Percentiles rank a stretch among this genome's conserved stretches.
phyloP scores from a whole-genome alignment of 1,284 basidiomycete genomes.

The Microbotryum intermedium region DNA sequence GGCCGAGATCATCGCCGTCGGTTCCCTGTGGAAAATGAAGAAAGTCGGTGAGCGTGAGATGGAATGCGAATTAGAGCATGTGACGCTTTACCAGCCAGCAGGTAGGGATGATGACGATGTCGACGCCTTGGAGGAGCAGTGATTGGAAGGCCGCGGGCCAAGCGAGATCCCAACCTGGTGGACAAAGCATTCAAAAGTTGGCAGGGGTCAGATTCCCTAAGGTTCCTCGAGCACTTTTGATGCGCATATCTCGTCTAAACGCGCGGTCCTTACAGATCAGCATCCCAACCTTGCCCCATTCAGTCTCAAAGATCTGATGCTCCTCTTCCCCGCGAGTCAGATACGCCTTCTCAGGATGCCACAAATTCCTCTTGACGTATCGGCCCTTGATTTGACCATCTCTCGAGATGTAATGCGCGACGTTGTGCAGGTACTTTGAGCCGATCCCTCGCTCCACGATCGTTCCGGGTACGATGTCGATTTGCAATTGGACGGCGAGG shows the following conservation, averaged over 20 bases:
- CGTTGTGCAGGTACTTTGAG: constrained; percentile 11
- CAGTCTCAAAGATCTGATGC: constrained; percentile 31
- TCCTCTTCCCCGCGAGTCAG: constrained; percentile 22
- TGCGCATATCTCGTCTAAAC: background rate
- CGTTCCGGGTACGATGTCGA: constrained; percentile 32
- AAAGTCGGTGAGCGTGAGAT: constrained; percentile 7
- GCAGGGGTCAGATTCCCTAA: too few relatives aligned
- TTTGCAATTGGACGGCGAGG: constrained; percentile 23
- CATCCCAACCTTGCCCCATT: constrained; percentile 24
- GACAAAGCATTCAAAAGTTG: too few relatives aligned
- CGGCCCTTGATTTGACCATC: constrained; percentile 23
- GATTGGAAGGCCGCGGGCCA: constrained; percentile 29
- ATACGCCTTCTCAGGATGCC: constrained; percentile 33
- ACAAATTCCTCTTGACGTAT: constrained; percentile 31
- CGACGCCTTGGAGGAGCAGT: constrained; percentile 23
- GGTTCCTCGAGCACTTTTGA: background rate
- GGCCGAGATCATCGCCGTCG: constrained; percentile 8
- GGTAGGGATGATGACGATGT: constrained; percentile 8
- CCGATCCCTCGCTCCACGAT: constrained; percentile 30
- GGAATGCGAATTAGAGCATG: too few relatives aligned
- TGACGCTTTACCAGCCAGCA: constrained; percentile 11
- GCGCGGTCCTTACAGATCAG: constrained; percentile 22
- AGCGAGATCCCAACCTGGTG: constrained; percentile 29
- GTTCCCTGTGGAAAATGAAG: constrained; percentile 8
- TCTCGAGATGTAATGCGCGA: constrained; percentile 28